phyloP scores from a whole-genome alignment of 75 land plant species.

The Cryptomeria japonica region DNA sequence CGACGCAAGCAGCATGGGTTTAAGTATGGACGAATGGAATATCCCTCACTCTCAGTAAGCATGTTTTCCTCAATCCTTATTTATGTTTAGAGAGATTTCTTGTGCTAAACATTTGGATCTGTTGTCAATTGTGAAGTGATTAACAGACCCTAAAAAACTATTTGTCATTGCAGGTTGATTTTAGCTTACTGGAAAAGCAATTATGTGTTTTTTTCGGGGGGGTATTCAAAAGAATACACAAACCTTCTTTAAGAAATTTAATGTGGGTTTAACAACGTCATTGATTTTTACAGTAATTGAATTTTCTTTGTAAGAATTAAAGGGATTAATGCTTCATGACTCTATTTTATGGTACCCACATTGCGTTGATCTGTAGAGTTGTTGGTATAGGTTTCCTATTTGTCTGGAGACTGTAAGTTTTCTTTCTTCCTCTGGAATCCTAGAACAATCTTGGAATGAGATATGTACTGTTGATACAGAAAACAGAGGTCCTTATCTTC shows the following conservation, averaged over 20 bases:
- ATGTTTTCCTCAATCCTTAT: too few relatives aligned
- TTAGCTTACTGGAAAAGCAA: background rate
- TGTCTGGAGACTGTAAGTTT: background rate
- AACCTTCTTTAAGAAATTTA: background rate
- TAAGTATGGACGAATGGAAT: too few relatives aligned
- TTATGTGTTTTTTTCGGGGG: too few relatives aligned
- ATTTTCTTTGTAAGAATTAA: background rate
- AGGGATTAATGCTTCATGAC: background rate
- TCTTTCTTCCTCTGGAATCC: background rate
- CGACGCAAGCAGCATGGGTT: background rate
- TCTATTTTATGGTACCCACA: background rate
- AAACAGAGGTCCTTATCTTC: background rate
- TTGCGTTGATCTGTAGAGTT: background rate
- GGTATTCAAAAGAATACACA: background rate
- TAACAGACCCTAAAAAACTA: background rate
- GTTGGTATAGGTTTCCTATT: background rate
- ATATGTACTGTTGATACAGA: background rate
- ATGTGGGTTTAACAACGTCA: background rate
- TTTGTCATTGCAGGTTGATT: too few relatives aligned
- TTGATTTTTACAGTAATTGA: too few relatives aligned
- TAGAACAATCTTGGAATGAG: background rate
- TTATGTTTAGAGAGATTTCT: too few relatives aligned
- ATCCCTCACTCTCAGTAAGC: background rate
- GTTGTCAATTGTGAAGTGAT: too few relatives aligned
- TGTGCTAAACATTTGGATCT: background rate